Conservation (phyloP, 2,329 filamentous ascomycete genomes). For the Cladophialophora chaetospira region DNA sequence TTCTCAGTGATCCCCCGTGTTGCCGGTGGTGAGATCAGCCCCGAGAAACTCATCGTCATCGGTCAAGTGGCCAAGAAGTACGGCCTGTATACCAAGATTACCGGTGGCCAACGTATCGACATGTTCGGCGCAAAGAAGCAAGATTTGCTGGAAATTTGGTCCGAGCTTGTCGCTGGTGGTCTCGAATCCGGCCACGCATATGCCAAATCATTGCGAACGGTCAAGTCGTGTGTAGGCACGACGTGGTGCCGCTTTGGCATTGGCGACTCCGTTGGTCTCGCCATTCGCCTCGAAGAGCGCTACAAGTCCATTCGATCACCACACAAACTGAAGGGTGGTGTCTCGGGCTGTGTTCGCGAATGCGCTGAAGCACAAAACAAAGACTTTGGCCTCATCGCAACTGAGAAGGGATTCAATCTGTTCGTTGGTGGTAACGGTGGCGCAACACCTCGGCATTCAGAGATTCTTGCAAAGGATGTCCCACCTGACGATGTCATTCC, state of each 20-base stretch:
- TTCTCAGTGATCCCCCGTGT: constrained; percentile 86
- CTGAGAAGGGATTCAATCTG: constrained; percentile 90
- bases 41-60: constrained; percentile 80
- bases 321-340: constrained; percentile 89
- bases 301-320: constrained; percentile 90
- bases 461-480: constrained; percentile 83
- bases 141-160: constrained; percentile 81
- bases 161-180: constrained; percentile 74
- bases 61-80: constrained; percentile 84
- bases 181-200: constrained; percentile 93
- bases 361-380: constrained; percentile 92
- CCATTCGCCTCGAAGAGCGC: constrained; percentile 80
- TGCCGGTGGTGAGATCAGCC: constrained; percentile 81
- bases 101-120: constrained; percentile 86
- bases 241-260: constrained; percentile 91
- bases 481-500: constrained; percentile 78
- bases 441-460: constrained; percentile 77
- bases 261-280: constrained; percentile 88
- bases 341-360: constrained; percentile 88
- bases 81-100: constrained; percentile 86
- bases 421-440: constrained; percentile 89
- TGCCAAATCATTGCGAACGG: constrained; percentile 82
- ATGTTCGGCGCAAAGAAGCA: constrained; percentile 91
- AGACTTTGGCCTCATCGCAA: constrained; percentile 89
- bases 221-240: constrained; percentile 85